Conservation (phyloP, 2,329 filamentous ascomycete genomes). For the Alternaria postmessia region DNA sequence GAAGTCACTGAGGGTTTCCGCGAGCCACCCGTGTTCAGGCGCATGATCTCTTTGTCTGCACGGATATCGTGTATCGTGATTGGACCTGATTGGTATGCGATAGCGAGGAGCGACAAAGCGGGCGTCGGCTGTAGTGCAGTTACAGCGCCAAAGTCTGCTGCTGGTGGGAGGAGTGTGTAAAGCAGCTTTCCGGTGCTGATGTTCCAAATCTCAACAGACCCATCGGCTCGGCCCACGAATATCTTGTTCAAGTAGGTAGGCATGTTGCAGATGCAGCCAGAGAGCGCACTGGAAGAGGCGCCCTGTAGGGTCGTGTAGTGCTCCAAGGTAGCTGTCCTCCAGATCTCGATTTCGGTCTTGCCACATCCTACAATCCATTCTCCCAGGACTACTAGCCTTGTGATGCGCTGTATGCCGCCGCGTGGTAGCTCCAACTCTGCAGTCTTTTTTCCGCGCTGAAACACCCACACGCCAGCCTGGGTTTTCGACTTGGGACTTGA, state of each 20-base stretch:
- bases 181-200: conserved; percentile 89
- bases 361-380: conserved; percentile 89
- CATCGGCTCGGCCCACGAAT: conserved; percentile 85
- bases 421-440: conserved; percentile 75
- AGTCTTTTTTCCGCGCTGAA: conserved; percentile 87
- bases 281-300: conserved; percentile 72
- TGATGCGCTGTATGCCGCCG: conserved; percentile 74
- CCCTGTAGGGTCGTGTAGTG: conserved; percentile 84
- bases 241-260: conserved; percentile 97
- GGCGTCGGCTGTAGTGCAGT: conserved; percentile 86
- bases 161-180: conserved; percentile 84
- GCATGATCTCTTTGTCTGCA: conserved; percentile 75
- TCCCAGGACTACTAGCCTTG: conserved; percentile 82
- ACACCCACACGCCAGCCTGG: conserved; percentile 81
- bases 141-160: conserved; percentile 77
- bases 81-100: conserved; percentile 83
- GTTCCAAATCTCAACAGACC: conserved; percentile 97
- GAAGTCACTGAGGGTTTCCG: conserved; percentile 73
- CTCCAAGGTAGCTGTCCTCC: conserved; percentile 83
- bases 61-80: conserved; percentile 83
- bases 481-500: conserved; percentile 66
- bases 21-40: conserved; percentile 71
- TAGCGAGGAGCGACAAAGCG: conserved; percentile 83
- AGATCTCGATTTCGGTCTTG: conserved; percentile 80
- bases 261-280: conserved; percentile 83